Base-by-base conservation (phyloP, 2,329 filamentous ascomycete genomes). In the Neurospora sp. region DNA sequence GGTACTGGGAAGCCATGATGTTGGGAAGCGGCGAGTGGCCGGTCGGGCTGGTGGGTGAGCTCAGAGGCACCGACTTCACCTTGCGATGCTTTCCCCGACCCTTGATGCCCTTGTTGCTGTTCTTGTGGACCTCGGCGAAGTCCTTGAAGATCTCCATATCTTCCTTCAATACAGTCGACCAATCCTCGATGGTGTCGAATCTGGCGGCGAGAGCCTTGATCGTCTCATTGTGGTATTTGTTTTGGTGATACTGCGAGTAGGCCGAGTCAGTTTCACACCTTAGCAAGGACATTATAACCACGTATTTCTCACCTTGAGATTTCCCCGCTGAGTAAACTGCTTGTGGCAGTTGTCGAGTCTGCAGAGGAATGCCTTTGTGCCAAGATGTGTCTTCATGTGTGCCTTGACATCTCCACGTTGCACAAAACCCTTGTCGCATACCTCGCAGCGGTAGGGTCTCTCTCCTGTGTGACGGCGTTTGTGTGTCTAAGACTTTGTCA, bases 31-130 rank as follows among this genome's bases (percentile, higher is more conserved):
- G 52, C 52, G 52, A 62, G 52, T 62, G 52, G 1, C 68, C 68
- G 36, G 68, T 52, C 4, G 73, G 67, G 46, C 46, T 70, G 8
- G 69, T 68, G 1, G 70, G 68, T 33, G 71, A 67, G 2, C 67
- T 69, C 2, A 69, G 70, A 2, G 69, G 6, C n/a, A 75, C 39
- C 23, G 74, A 73, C 66, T 78, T 78, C 69, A 93, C 90, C 70
- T 88, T 89, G 70, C 92, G 86, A 75, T 94, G 92, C 78, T 95
- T 96, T 62, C 96, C 96, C 66, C 96, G 89, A 11, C 96, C 96
- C 81, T 97, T 98, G 83, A 98, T 97, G 1, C 96, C 96, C 80
- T 97, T 97, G 86, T 98, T 98, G 81, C 91, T 94, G 81, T 98
- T 96, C 83, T 97, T 97, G 85, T 97, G 97, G n/a, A 97, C 84